phyloP scores from a whole-genome alignment of 2,329 filamentous ascomycete species.

The Fusarium pseudograminearum region DNA sequence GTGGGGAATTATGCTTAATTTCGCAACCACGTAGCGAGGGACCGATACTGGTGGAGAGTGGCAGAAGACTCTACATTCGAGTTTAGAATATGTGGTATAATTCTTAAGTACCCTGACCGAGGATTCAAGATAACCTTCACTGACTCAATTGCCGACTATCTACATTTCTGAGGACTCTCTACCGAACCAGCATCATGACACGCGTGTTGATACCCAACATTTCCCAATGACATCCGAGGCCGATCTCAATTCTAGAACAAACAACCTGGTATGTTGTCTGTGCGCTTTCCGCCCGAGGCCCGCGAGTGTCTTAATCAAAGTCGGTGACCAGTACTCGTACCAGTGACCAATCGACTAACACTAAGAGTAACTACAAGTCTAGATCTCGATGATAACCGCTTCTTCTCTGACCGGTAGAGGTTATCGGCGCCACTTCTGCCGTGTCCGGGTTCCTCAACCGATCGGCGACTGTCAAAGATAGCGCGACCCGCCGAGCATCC shows the following conservation, averaged over 20 bases:
- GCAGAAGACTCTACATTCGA: background rate
- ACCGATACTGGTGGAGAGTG: background rate
- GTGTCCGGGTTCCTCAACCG: background rate
- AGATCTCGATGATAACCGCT: slow-evolving; percentile 1
- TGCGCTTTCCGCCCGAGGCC: background rate
- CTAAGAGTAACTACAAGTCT: background rate
- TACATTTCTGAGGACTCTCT: too few relatives aligned
- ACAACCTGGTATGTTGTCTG: background rate
- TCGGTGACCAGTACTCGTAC: background rate
- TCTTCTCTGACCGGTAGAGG: background rate
- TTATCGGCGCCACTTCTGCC: slow-evolving; percentile 15
- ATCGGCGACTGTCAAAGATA: slow-evolving; percentile 19
- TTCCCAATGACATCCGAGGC: background rate
- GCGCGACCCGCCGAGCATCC: slow-evolving; percentile 17
- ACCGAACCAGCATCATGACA: background rate
- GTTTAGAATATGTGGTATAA: too few relatives aligned
- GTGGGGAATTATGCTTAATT: background rate
- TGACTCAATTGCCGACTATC: too few relatives aligned
- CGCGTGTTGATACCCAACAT: background rate
- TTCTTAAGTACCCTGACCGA: too few relatives aligned
- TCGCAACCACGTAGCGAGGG: background rate
- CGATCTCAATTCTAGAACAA: background rate
- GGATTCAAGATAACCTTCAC: too few relatives aligned
- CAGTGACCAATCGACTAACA: background rate
- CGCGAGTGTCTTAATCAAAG: background rate